Evolutionary conservation across 2,329 filamentous ascomycete species (phyloP).

Genomic region (Peltaster fructicola): DNA sequence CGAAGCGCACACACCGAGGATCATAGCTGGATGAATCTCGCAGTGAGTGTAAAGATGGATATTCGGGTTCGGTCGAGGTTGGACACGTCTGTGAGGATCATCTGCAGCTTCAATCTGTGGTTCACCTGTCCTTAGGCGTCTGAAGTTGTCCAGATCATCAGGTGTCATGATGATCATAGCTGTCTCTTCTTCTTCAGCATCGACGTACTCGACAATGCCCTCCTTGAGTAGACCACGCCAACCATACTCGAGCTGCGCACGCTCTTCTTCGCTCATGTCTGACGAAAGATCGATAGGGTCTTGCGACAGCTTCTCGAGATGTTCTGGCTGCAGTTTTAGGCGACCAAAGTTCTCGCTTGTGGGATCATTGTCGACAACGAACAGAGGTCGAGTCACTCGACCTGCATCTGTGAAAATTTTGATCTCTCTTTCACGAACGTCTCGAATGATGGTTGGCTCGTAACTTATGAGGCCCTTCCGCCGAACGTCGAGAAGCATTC

Average conservation of each 20-base stretch:
- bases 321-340: conserved; percentile 69
- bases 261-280: conserved; percentile 41
- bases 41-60: conserved; percentile 94
- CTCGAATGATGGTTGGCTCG: conserved; percentile 85
- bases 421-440: conserved; percentile 94
- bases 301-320: conserved; percentile 57
- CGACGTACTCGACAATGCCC: conserved; percentile 86
- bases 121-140: conserved; percentile 19
- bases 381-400: conserved; percentile 81
- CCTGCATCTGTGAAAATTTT: conserved; percentile 97
- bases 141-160: conserved; percentile 61
- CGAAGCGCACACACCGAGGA: conserved; percentile 92
- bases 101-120: conserved; percentile 37
- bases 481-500: conserved; percentile 20
- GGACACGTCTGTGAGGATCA: conserved; percentile 72
- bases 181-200: conserved; percentile 95
- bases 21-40: conserved; percentile 98
- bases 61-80: conserved; percentile 69
- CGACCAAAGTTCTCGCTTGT: conserved; percentile 59
- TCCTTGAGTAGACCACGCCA: conserved; percentile 74
- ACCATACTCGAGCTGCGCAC: conserved; percentile 48
- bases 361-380: conserved; percentile 75
- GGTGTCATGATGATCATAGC: conserved; percentile 99
- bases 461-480: conserved; percentile 70
- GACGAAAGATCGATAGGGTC: conserved; percentile 39